These are phyloP conservation scores for Bipolaris bicolor DNA, from an alignment of 2,329 filamentous ascomycete species.

Conservation along the genomic window DNA sequence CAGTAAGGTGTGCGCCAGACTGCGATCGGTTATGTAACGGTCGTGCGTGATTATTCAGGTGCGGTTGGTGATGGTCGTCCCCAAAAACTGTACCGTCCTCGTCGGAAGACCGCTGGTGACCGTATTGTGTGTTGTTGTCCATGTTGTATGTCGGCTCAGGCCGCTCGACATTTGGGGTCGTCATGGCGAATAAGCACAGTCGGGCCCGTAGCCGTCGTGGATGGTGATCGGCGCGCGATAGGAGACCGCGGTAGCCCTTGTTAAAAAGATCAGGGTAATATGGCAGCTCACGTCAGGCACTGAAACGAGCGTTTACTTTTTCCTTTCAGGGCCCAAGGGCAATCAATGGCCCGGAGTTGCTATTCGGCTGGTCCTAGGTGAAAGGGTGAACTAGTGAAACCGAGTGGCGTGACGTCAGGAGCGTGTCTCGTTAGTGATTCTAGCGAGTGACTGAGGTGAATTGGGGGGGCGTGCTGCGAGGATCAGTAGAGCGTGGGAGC, in stretches of 20 bases:
- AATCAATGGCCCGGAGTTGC: conserved; percentile 9
- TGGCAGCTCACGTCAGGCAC: neutral
- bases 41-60: conserved; percentile 20
- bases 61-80: conserved; percentile 34
- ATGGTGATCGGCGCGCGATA: neutral
- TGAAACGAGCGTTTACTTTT: conserved; percentile 8
- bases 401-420: conserved; percentile 18
- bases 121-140: conserved; percentile 31
- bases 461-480: neutral
- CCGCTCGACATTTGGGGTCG: conserved; percentile 43
- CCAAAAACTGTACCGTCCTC: conserved; percentile 49
- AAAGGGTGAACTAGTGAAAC: conserved; percentile 2
- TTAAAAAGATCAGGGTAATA: neutral
- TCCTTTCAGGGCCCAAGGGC: neutral
- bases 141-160: conserved; percentile 47
- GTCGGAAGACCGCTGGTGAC: conserved; percentile 46
- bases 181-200: conserved; percentile 35
- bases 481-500: neutral
- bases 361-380: conserved; percentile 5
- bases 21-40: conserved; percentile 25
- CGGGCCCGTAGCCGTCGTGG: neutral
- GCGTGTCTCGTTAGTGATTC: neutral
- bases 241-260: neutral
- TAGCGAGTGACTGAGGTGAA: conserved; percentile 9
- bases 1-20: conserved; percentile 55